These are phyloP conservation scores for Alternaria gansuensis DNA, from an alignment of 2,329 filamentous ascomycete genomes.

Conservation along the genomic window DNA sequence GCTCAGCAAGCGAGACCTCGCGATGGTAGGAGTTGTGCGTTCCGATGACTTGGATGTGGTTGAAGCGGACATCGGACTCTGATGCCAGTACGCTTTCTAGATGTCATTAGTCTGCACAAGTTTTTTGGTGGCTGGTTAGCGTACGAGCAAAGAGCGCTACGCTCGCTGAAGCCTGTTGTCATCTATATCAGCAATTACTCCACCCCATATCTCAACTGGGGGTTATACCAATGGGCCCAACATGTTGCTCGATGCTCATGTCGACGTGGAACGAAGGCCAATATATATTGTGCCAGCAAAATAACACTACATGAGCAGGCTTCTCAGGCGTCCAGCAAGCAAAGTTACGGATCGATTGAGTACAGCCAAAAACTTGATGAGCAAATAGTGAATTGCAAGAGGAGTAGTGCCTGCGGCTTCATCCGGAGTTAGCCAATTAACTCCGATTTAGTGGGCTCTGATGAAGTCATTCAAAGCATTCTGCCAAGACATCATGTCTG, in stretches of 20 bases:
- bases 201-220: too few species aligned
- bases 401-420: neutral
- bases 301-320: neutral
- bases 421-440: neutral
- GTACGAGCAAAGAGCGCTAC: conserved; percentile 35
- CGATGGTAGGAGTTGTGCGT: conserved; percentile 64
- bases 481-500: neutral
- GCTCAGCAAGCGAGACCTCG: conserved; percentile 57
- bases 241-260: conserved; percentile 21
- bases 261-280: neutral
- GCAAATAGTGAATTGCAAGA: neutral
- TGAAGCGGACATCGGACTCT: conserved; percentile 55
- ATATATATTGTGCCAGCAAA: neutral
- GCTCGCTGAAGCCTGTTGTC: conserved; percentile 26
- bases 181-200: conserved; percentile 20
- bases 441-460: neutral
- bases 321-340: neutral
- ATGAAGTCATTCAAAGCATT: conserved; percentile 2
- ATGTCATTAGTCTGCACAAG: conserved; percentile 10
- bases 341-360: neutral
- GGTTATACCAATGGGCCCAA: conserved; percentile 24
- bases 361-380: neutral
- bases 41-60: conserved; percentile 62
- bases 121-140: neutral
- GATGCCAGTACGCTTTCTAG: conserved; percentile 27